A percentile compares a stretch with the other conserved stretches of the same genome.
Conservation (phyloP, 805 yeast genomes). For the Zygoascus bituminiphila region DNA sequence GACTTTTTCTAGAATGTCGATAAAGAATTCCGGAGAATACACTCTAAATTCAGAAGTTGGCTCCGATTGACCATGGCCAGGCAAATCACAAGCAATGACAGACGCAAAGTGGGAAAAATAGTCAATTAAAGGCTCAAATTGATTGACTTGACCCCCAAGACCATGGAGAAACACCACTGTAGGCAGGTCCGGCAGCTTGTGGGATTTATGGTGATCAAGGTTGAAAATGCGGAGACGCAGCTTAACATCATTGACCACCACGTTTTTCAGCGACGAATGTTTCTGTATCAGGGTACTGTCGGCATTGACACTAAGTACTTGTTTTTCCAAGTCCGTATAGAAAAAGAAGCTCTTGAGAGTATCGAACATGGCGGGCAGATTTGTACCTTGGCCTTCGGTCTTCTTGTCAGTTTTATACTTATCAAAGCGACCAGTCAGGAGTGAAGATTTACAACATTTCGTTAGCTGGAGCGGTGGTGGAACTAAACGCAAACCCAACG, state of each 20-base stretch:
- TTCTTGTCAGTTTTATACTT: too few species aligned
- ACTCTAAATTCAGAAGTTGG: constrained; percentile 27
- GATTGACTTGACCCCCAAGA: constrained; percentile 81
- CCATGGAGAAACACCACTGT: constrained; percentile 72
- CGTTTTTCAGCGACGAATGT: constrained; percentile 8
- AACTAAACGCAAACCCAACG: too few species aligned
- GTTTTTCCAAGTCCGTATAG: constrained; percentile 14
- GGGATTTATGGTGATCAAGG: constrained; percentile 24
- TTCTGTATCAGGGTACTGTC: constrained; percentile 17
- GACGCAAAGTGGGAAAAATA: constrained; percentile 54
- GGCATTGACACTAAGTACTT: constrained; percentile 12
- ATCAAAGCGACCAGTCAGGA: too few species aligned
- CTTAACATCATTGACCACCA: not conserved
- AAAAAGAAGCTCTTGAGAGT: constrained; percentile 13
- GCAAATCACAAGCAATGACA: constrained; percentile 67
- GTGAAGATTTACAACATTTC: too few species aligned
- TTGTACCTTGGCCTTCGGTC: too few species aligned
- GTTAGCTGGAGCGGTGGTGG: too few species aligned
- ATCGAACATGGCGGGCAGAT: not conserved
- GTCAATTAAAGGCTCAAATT: constrained; percentile 67
- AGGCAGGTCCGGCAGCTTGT: constrained; percentile 37
- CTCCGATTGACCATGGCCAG: constrained; percentile 65
- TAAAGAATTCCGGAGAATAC: constrained; percentile 35
- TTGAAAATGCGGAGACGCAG: constrained; percentile 15
- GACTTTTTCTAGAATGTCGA: constrained; percentile 28